phyloP scores from a whole-genome alignment of 2,329 filamentous ascomycete species.

The Leptographium procerum region DNA sequence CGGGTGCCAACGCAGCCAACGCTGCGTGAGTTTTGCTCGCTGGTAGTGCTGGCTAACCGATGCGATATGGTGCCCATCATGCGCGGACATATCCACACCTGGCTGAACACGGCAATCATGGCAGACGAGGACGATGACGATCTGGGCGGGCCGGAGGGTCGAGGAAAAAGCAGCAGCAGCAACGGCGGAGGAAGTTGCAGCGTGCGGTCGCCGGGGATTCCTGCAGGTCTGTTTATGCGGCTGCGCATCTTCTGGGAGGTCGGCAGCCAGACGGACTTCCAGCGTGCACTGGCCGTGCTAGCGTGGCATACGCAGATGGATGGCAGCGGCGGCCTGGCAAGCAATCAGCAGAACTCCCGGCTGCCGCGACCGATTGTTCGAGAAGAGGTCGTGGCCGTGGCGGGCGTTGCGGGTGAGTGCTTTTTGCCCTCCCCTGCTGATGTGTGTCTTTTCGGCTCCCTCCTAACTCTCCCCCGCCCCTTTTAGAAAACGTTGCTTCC shows the following conservation, averaged over 20 bases:
- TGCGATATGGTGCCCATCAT: slow-evolving; percentile 6
- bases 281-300: not conserved
- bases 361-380: not conserved
- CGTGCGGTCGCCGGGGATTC: not conserved
- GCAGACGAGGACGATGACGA: not conserved
- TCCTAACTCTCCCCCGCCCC: not conserved
- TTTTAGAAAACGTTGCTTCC: not conserved
- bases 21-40: slow-evolving; percentile 1
- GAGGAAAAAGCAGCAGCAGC: not conserved
- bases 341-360: not conserved
- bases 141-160: not conserved
- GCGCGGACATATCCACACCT: slow-evolving; percentile 2
- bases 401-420: not conserved
- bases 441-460: not conserved
- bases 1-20: slow-evolving; percentile 2
- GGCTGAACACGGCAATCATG: not conserved
- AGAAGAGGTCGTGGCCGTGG: slow-evolving; percentile 2
- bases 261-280: slow-evolving; percentile 3
- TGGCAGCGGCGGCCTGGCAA: not conserved
- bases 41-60: slow-evolving; percentile 4
- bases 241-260: slow-evolving; percentile 9
- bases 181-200: not conserved
- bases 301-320: slow-evolving; percentile 4
- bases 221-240: not conserved
- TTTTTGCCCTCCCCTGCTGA: not conserved